These are phyloP conservation scores for Bruguiera sexangula DNA, from an alignment of 345 rosid species.

Conservation along the genomic window DNA sequence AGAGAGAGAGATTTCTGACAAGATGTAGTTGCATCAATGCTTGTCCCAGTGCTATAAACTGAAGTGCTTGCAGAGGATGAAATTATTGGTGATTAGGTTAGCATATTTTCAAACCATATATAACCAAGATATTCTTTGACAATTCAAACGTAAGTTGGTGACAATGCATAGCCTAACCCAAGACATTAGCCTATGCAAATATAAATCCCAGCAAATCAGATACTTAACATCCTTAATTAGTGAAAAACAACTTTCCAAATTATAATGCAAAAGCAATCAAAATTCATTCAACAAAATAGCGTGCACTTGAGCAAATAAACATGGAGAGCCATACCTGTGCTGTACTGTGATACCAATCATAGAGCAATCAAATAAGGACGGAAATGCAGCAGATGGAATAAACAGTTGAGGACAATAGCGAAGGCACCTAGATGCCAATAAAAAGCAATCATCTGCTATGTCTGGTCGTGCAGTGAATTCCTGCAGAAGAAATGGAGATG, in stretches of 20 bases:
- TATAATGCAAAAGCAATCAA: background rate
- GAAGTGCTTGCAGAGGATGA: too few species aligned
- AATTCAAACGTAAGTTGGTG: too few species aligned
- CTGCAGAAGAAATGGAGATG: constrained; percentile 41
- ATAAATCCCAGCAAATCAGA: too few species aligned
- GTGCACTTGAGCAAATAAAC: background rate
- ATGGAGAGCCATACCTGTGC: constrained; percentile 57
- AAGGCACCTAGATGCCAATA: constrained; percentile 93
- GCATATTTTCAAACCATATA: too few species aligned
- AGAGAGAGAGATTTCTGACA: too few species aligned
- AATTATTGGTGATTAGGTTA: too few species aligned
- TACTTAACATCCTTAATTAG: too few species aligned
- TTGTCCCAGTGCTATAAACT: too few species aligned
- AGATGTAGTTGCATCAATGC: too few species aligned
- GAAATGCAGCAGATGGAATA: constrained; percentile 74
- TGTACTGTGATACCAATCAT: constrained; percentile 84
- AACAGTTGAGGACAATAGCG: constrained; percentile 91
- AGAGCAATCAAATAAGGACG: constrained; percentile 69
- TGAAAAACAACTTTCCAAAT: background rate
- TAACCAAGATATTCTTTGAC: too few species aligned
- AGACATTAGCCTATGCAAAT: too few species aligned
- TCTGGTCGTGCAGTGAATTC: constrained; percentile 93
- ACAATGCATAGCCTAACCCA: too few species aligned
- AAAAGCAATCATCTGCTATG: constrained; percentile 91
- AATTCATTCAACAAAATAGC: background rate